Evolutionary conservation across 2,329 filamentous ascomycete genomes (phyloP), one percentile per base, ranked within the genome.

Genomic region (Trichoderma simmonsii): DNA sequence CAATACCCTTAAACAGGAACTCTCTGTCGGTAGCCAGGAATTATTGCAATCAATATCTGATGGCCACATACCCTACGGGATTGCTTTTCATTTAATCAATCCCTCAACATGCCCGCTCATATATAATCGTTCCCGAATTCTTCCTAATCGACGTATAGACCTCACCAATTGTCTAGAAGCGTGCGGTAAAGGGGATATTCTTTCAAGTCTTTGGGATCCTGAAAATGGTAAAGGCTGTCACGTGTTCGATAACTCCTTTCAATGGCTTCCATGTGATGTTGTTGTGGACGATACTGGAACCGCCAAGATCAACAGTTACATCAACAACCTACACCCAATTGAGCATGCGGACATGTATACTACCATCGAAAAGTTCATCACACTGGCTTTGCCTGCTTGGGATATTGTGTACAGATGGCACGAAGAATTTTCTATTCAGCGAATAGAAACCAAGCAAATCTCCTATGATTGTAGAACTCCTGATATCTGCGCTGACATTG

Each of bases 371-470:
- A 48, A n/a, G 39, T n/a, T 48, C 39, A 48, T 48, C 39, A 48
- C 18, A 1, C 18, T 48, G 7, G 39, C 39, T 9, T 3, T 48
- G n/a, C 39, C 39, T n/a, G 39, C 39, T n/a, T 48, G 1, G 18
- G 39, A 48, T 48, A 9, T 48, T 3, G 15, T 39, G 1, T 39
- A 39, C 36, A 39, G 36, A 39, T 39, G 36, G 14, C 36, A 6
- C 5, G 0, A 3, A 7, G 36, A 39, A 3, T 39, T 39, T 39
- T 18, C 1, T 0, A 14, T 18, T 3, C 14, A 39, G 9, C 39
- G 39, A 48, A 48, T 48, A 9, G 7, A 3, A 0, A 0, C 2
- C 0, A 2, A 43, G 6, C 1, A 8, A 3, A n/a, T 43, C 0
- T n/a, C 0, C 9, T 43, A 48, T n/a, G 39, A 48, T 18, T n/a